Conservation (phyloP, 257 asterid genomes). For the Ligustrum vulgare region DNA sequence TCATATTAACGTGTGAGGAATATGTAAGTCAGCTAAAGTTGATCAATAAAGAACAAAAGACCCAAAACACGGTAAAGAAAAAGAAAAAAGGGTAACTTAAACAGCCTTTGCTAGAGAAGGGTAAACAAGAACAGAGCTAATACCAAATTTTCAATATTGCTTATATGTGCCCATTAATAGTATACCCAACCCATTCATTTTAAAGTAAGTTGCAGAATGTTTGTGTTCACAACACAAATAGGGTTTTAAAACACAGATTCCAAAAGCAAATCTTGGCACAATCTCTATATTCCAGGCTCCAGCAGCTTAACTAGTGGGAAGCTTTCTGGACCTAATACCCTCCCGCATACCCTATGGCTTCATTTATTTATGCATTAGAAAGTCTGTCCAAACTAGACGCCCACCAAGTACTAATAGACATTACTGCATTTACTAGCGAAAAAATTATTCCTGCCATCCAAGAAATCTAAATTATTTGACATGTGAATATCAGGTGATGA, state of each 20-base stretch:
- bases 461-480: not conserved
- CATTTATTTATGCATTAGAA: not conserved
- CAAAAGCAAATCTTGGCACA: not conserved
- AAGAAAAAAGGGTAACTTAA: not conserved
- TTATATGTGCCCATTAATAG: slow-evolving; percentile 10
- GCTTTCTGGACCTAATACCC: not conserved
- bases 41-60: slow-evolving; percentile 10
- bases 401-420: not conserved
- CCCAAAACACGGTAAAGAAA: not conserved
- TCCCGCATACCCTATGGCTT: not conserved
- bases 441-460: not conserved
- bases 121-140: slow-evolving; percentile 12
- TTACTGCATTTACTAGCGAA: not conserved
- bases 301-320: slow-evolving; percentile 7
- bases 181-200: not conserved
- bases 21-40: slow-evolving; percentile 12
- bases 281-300: not conserved
- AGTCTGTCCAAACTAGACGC: not conserved
- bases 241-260: not conserved
- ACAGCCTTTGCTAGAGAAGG: slow-evolving; percentile 14
- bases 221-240: not conserved
- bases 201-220: slow-evolving; percentile 7
- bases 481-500: not conserved
- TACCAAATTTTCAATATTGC: not conserved
- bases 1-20: slow-evolving; percentile 28